Percentiles rank a stretch among this genome's conserved stretches.
Evolutionary conservation across 208 protist genomes (phyloP).

Genomic region (Crithidia bombi): DNA sequence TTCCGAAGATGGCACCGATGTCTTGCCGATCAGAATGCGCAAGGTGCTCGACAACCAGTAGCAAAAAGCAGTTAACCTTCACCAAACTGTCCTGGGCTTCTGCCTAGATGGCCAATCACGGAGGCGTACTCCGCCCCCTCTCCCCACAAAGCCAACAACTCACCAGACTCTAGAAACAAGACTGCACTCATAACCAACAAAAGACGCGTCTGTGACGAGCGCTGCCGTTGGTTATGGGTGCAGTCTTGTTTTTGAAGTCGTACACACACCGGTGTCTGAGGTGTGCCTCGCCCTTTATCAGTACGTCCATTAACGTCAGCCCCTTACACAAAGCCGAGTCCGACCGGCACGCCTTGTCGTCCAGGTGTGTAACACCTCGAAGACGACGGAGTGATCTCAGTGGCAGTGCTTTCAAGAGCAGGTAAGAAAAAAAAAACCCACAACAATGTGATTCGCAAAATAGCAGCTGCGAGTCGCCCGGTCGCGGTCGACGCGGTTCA

Average conservation of each 20-base stretch:
- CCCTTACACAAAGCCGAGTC: neutral
- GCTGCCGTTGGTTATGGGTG: neutral
- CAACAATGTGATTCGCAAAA: too few species aligned
- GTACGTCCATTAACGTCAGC: neutral
- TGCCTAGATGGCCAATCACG: slow-evolving; percentile 15
- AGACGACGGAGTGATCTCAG: too few species aligned
- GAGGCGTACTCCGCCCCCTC: slow-evolving; percentile 6
- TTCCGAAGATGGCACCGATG: neutral
- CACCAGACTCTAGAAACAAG: slow-evolving; percentile 10
- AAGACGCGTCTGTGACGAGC: slow-evolving; percentile 22
- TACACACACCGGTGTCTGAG: neutral
- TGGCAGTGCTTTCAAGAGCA: too few species aligned
- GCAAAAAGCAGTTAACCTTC: slow-evolving; percentile 3
- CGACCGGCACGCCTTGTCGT: too few species aligned
- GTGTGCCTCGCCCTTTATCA: neutral
- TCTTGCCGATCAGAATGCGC: slow-evolving; percentile 8
- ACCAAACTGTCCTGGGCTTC: slow-evolving; percentile 18
- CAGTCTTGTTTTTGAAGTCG: too few species aligned
- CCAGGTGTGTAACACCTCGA: too few species aligned
- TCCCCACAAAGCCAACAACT: neutral
- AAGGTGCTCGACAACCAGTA: neutral
- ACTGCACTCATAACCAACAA: slow-evolving; percentile 19
- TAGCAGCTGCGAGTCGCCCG: too few species aligned
- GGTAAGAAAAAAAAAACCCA: too few species aligned
- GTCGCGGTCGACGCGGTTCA: too few species aligned